phyloP scores from a whole-genome alignment of 257 asterid species.

The Galeopsis tetrahit region DNA sequence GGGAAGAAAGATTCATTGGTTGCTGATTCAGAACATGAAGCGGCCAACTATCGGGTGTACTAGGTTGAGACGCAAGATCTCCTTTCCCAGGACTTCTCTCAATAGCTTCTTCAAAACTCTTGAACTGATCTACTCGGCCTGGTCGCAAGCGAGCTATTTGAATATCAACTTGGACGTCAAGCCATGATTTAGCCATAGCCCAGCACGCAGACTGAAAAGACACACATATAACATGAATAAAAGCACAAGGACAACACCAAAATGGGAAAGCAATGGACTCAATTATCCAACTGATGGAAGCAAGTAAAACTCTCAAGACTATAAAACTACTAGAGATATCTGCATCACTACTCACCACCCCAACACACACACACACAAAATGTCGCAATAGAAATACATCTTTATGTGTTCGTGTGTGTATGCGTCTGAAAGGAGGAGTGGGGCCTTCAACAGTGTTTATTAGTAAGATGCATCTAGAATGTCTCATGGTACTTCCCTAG shows the following conservation, averaged over 20 bases:
- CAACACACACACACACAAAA: conserved; percentile 9
- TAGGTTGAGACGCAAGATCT: conserved; percentile 53
- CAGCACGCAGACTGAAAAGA: conserved; percentile 97
- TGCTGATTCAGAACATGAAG: conserved; percentile 88
- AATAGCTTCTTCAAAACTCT: conserved; percentile 76
- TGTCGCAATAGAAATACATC: conserved; percentile 3
- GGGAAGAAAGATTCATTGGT: conserved; percentile 84
- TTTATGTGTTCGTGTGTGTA: not conserved
- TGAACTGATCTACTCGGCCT: conserved; percentile 62
- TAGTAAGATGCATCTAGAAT: not conserved
- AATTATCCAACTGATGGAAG: conserved; percentile 17
- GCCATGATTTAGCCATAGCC: conserved; percentile 99
- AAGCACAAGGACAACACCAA: conserved; percentile 13
- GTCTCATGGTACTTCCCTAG: not conserved
- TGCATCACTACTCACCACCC: conserved; percentile 23
- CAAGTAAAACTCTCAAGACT: conserved; percentile 10
- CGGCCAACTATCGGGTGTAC: conserved; percentile 88
- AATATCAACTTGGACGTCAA: conserved; percentile 88
- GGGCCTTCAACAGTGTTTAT: not conserved
- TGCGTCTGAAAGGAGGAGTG: not conserved
- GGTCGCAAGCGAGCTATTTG: conserved; percentile 64
- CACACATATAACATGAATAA: conserved; percentile 24
- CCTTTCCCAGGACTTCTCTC: conserved; percentile 72
- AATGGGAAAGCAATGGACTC: conserved; percentile 20
- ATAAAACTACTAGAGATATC: not conserved